A percentile compares a stretch with the other conserved stretches of the same genome.
These are phyloP conservation scores for Tricholoma saponaceum DNA, from an alignment of 768 basidiomycete genomes.

Conservation along the genomic window DNA sequence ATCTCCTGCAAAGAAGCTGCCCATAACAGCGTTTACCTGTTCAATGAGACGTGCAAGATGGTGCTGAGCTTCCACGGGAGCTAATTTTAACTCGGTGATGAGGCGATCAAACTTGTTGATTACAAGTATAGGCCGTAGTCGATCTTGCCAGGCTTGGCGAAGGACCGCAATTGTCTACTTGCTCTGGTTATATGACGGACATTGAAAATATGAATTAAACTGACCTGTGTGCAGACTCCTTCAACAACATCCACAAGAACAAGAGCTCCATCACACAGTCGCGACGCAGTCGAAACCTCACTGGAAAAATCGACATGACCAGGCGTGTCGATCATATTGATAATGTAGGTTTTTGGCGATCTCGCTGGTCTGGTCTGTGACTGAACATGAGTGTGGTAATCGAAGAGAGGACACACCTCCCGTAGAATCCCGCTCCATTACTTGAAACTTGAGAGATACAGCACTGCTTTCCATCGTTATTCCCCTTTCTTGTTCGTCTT, in stretches of 20 bases:
- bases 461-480: slow-evolving; percentile 99
- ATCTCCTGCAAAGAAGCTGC: slow-evolving; percentile 90
- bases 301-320: slow-evolving; percentile 99
- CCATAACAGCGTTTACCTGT: slow-evolving; percentile 98
- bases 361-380: slow-evolving; percentile 45
- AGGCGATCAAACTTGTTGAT: slow-evolving; percentile 97
- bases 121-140: slow-evolving; percentile 85
- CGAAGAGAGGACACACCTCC: slow-evolving; percentile 48
- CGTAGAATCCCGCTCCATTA: slow-evolving; percentile 49
- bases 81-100: slow-evolving; percentile 87
- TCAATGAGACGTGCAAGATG: slow-evolving; percentile 92
- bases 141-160: slow-evolving; percentile 90
- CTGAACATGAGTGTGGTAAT: slow-evolving; percentile 9
- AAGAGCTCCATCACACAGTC: slow-evolving; percentile 92
- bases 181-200: neutral
- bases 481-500: slow-evolving; percentile 96
- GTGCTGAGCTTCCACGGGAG: slow-evolving; percentile 90
- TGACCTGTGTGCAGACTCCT: slow-evolving; percentile 95
- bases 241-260: slow-evolving; percentile 96
- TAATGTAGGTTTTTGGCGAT: slow-evolving; percentile 65
- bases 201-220: neutral
- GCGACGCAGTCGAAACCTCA: slow-evolving; percentile 92
- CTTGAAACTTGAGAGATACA: slow-evolving; percentile 84
- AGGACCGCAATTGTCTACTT: slow-evolving; percentile 89
- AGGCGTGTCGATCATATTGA: slow-evolving; percentile 98